phyloP scores from a whole-genome alignment of 78 protist species.

The Anaeramoeba ignava region DNA sequence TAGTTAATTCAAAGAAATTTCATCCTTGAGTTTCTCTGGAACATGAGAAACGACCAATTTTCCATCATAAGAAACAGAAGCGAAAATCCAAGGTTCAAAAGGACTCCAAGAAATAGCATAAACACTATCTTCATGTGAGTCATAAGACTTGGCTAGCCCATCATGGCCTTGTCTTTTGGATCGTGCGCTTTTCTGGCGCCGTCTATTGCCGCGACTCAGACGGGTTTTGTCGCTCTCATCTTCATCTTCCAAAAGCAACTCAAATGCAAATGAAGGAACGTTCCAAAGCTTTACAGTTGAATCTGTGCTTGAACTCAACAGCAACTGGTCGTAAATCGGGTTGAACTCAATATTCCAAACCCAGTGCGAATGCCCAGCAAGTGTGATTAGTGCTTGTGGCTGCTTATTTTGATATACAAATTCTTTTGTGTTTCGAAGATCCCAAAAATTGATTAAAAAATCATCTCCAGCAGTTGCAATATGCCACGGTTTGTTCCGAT shows the following conservation, averaged over 20 bases:
- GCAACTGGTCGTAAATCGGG: constrained; percentile 37
- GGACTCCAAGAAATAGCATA: constrained; percentile 41
- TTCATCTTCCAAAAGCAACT: background rate
- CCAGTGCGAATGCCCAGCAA: background rate
- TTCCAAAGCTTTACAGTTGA: constrained; percentile 29
- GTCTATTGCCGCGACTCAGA: background rate
- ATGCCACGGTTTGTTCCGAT: constrained; percentile 28
- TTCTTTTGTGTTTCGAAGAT: constrained; percentile 10
- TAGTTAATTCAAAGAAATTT: no score
- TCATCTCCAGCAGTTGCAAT: constrained; percentile 39
- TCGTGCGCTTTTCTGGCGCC: background rate
- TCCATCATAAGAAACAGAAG: constrained; percentile 54
- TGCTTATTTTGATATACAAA: background rate
- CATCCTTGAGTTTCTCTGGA: constrained; percentile 33
- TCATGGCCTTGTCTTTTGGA: background rate
- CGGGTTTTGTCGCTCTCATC: background rate
- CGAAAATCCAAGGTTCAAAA: constrained; percentile 45
- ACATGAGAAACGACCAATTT: constrained; percentile 42
- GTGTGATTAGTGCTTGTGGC: constrained; percentile 29
- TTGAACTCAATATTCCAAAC: constrained; percentile 32
- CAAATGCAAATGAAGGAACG: constrained; percentile 20
- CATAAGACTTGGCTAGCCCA: constrained; percentile 2
- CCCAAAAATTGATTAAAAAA: constrained; percentile 32
- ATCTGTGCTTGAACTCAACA: constrained; percentile 41
- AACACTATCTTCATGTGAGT: constrained; percentile 45